Base-by-base conservation (phyloP, 2,329 filamentous ascomycete genomes). In the Neoarthrinium moseri region DNA sequence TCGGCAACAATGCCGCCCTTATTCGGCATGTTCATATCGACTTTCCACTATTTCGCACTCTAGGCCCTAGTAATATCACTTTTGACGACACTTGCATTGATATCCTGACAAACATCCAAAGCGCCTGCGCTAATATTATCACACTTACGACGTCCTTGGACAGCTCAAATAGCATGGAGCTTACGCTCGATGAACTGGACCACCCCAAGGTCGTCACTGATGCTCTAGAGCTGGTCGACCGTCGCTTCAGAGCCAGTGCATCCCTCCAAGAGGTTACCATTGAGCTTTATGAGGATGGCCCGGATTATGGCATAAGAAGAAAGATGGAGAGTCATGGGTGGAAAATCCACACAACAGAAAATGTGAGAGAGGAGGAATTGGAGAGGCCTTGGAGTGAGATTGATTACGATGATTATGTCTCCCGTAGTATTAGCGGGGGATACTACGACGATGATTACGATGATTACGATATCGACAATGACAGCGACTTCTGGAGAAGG, bases 191-290 rank as follows among this genome's bases (percentile, higher is more conserved):
- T 6, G 5, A 10, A 6, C 21, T 38, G 10, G 35, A 38, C 10
- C 12, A 38, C 20, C 12, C 12, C 35, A 38, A 38, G 35, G 15
- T 38, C 35, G 35, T 23, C 22, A 23, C 20, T 38, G 35, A 38
- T 10, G 35, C 20, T 11, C 49, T 59, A 13, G 26, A 15, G 17
- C 29, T 55, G 11, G 39, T 57, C 18, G 24, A 53, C 49, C 38
- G 47, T 50, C 45, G 24, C 40, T 56, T 60, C 24, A 58, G 46
- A 51, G 45, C 45, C n/a, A 53, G 57, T 45, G 34, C 24, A 23
- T 58, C 56, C 34, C 42, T 60, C 21, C 45, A 54, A 44, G 48
- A 56, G 18, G 54, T 58, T 21, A 48, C 54, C 42, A 33, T 60
- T 30, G 44, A 54, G 36, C 39, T 56, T 29, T 53, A 51, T 40